Percentiles rank a stretch among this genome's conserved stretches.
Conservation (phyloP, 1,139 yeast species). For the Kluyveromyces marxianus region DNA sequence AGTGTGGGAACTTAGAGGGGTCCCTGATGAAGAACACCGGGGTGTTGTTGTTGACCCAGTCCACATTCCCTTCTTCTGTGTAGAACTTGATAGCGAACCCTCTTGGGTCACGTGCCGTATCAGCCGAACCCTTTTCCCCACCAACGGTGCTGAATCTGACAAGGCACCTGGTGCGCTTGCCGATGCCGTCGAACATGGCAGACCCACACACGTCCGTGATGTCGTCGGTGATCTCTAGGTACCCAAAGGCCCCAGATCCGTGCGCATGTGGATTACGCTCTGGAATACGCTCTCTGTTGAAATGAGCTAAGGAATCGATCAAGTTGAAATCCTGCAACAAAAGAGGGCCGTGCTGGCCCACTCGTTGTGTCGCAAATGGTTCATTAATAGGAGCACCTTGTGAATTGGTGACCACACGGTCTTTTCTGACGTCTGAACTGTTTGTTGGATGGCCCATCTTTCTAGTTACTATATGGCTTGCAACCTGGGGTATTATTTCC, state of each 20-base stretch:
- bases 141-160: conserved; percentile 56
- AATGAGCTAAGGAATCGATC: conserved; percentile 51
- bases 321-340: conserved; percentile 50
- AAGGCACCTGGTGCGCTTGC: conserved; percentile 42
- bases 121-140: conserved; percentile 52
- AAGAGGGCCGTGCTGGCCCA: conserved; percentile 50
- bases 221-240: conserved; percentile 53
- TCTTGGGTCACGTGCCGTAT: conserved; percentile 53
- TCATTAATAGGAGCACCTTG: conserved; percentile 59
- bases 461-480: background rate
- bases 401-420: conserved; percentile 44
- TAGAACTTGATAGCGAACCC: conserved; percentile 51
- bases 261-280: conserved; percentile 62
- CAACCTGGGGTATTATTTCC: too few relatives aligned
- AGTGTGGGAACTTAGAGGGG: conserved; percentile 51
- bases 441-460: conserved; percentile 14
- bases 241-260: conserved; percentile 58
- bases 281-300: conserved; percentile 55
- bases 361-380: conserved; percentile 62
- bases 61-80: conserved; percentile 54
- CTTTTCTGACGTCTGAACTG: conserved; percentile 23
- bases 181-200: conserved; percentile 40
- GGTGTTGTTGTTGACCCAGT: conserved; percentile 57
- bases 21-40: conserved; percentile 54
- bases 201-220: conserved; percentile 46